These are phyloP conservation scores for Clonostachys solani DNA, from an alignment of 2,329 filamentous ascomycete genomes.

Conservation along the genomic window DNA sequence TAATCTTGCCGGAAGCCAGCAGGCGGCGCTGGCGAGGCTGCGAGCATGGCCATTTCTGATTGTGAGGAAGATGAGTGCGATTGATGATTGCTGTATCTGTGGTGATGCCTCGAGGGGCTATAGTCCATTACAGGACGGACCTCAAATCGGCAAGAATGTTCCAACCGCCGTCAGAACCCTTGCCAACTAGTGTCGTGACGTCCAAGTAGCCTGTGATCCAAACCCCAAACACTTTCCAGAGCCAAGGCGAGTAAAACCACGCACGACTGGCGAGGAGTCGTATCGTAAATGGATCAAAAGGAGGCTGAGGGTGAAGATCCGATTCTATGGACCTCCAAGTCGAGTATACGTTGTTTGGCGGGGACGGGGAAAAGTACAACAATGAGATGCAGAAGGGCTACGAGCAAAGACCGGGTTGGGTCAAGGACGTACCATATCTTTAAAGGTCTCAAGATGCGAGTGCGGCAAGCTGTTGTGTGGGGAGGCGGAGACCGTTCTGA, in stretches of 20 bases:
- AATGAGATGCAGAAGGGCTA: neutral
- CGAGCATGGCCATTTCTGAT: conserved; percentile 44
- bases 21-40: conserved; percentile 34
- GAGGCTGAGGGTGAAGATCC: too few relatives aligned
- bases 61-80: conserved; percentile 13
- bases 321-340: neutral
- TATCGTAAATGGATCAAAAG: too few relatives aligned
- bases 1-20: conserved; percentile 32
- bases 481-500: conserved; percentile 20
- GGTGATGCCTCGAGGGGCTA: conserved; percentile 25
- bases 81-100: conserved; percentile 14
- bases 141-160: neutral
- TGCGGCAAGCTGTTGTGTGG: conserved; percentile 4
- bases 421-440: conserved; percentile 3
- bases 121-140: conserved; percentile 30
- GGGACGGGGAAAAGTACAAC: neutral
- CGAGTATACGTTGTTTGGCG: neutral
- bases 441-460: conserved; percentile 1
- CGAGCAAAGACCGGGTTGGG: neutral
- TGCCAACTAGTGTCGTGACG: neutral
- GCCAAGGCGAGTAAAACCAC: too few relatives aligned
- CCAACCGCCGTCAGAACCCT: neutral
- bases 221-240: neutral
- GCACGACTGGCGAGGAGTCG: too few relatives aligned
- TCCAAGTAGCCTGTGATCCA: neutral